Base-by-base conservation (phyloP, 2,329 filamentous ascomycete species). In the Phaeosphaeriaceae sp. region DNA sequence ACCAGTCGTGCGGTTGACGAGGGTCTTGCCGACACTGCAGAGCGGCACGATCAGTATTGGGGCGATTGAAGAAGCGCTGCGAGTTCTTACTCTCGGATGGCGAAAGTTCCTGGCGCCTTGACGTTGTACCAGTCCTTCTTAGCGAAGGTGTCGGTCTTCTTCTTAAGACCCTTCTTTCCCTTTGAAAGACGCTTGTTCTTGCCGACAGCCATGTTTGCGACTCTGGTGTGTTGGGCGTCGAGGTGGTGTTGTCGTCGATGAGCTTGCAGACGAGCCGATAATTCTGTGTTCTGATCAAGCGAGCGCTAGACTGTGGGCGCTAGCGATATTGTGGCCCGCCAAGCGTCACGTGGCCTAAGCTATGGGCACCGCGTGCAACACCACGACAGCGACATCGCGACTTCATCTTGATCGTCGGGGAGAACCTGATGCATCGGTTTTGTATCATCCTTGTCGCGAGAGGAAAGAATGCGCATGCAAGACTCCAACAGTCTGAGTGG, bases 181-280 rank as follows among this genome's bases (percentile, higher is more conserved):
- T 99, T 99, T 73, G 95, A 98, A 87, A 99, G 89, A 88, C 95
- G 93, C 93, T 99, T 99, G 90, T 99, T 99, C 92, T 92, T 92
- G 86, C 90, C 90, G 83, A 92, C 90, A 87, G 90, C 90, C 90
- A 92, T 90, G 82, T 82, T 89, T 88, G 85, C 85, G 85, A 87
- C 82, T 82, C 78, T 71, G 66, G 59, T 62, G 36, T 68, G 63
- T 65, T 68, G 70, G 61, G 66, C 64, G 69, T 72, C 68, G 68
- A 66, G 66, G 62, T 70, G 64, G 71, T 65, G 64, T 72, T 69
- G 64, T 66, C 61, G 74, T 75, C 67, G 74, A 71, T 67, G 36
- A 15, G 5, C 4, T 69, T 63, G 15, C 17, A 45, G 20, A 5
- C 25, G 42, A 19, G 17, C 42, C 20, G 42, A 15, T 60, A 51